Base-by-base conservation (phyloP, 306 rosid species). In the Abrus pulchellus region DNA sequence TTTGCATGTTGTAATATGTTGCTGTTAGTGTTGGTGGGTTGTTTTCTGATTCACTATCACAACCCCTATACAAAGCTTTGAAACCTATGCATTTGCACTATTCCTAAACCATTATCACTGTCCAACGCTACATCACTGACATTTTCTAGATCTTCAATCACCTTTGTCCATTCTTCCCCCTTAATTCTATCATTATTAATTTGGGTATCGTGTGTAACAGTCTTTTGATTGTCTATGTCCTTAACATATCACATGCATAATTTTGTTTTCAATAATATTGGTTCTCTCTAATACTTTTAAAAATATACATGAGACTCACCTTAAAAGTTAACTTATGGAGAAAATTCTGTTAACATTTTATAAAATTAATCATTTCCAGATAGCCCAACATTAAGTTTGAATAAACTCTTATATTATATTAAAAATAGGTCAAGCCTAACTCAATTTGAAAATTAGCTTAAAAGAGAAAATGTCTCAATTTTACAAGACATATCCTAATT, bases 231-330 rank as follows among this genome's bases (percentile, higher is more conserved):
- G 47, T 78, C 68, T 55, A 78, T 30, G 32, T 43, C 28, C 2
- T 68, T 56, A 45, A 69, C 82, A 68, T 68, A 68, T 67, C 70
- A 68, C 83, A 79, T 57, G 77, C 77, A 33, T 38, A 9, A 55
- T 9, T 12, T 59, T 27, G 11, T 70, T 60, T 30, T 70, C 60
- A 69, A 20, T 69, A 34, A 9, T 11, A 4, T 72, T 9, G 57
- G 30, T 14, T 72, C 34, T 61, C 28, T 60, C 33, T 48, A 27
- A 27, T 6, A 20, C 20, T 20, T 20, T 20, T 20, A 20, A 20
- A 20, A 20, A 20, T 20, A 20, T 20, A 20, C 20, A 20, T 20
- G 20, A 20, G 20, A 20, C 20, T 20, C 20, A 20, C 20, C 20
- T 20, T 20, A 20, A 20, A 20, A 20, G 20, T 20, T 20, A 20